These are phyloP conservation scores for Blastobotrys elegans DNA, from an alignment of 1,139 yeast genomes.

Conservation along the genomic window DNA sequence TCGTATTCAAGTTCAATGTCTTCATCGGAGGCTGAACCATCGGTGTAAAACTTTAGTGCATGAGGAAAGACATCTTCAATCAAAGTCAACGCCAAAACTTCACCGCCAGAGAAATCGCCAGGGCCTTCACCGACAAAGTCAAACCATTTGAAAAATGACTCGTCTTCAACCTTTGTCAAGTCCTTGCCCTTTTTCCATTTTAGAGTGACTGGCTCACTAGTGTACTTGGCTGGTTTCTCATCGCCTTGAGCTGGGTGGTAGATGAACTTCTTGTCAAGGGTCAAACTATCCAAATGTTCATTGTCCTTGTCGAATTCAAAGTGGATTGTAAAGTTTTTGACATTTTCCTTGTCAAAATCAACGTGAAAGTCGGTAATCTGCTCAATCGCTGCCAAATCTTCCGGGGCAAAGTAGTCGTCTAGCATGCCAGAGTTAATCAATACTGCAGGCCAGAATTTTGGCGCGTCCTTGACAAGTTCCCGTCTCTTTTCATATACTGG, in stretches of 20 bases:
- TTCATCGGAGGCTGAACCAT: constrained; percentile 23
- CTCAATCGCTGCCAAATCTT: constrained; percentile 33
- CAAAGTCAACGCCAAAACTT: constrained; percentile 34
- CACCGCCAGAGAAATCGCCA: constrained; percentile 33
- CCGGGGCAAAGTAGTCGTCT: constrained; percentile 31
- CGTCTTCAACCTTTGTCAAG: constrained; percentile 24
- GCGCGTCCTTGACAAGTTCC: constrained; percentile 27
- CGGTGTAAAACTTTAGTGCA: constrained; percentile 34
- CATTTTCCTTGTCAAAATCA: constrained; percentile 29
- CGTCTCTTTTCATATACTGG: constrained; percentile 37
- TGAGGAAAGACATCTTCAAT: constrained; percentile 39
- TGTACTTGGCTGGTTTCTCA: constrained; percentile 19
- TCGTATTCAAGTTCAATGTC: constrained; percentile 26
- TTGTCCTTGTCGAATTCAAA: constrained; percentile 35
- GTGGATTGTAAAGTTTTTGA: constrained; percentile 30
- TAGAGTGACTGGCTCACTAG: constrained; percentile 30
- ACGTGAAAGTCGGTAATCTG: constrained; percentile 30
- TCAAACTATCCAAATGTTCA: constrained; percentile 27
- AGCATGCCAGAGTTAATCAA: constrained; percentile 30
- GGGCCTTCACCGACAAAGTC: constrained; percentile 32
- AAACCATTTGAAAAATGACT: constrained; percentile 38
- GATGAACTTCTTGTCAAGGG: constrained; percentile 29
- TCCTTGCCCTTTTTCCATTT: constrained; percentile 37
- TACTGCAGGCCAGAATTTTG: constrained; percentile 38
- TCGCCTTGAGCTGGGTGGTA: constrained; percentile 22